Evolutionary conservation across 495 filamentous ascomycete genomes (phyloP), one percentile per base, ranked within the genome.

Genomic region (Podospora comata): DNA sequence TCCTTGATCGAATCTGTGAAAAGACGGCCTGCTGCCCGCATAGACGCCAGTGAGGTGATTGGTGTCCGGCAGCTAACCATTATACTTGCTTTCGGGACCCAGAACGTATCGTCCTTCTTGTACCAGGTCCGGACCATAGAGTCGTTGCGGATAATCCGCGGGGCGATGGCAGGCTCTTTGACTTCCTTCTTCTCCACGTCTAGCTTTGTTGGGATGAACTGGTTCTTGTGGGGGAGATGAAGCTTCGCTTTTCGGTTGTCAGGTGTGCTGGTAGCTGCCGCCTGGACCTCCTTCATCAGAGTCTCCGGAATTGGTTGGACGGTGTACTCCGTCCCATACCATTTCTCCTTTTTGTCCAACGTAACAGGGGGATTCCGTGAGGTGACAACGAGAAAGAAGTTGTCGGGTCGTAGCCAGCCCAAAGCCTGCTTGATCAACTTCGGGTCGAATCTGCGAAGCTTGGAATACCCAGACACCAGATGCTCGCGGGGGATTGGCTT

Each of bases 81-180:
- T 18, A 97, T 77, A 70, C 91, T 97, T 0, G 89, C 95, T 77
- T 97, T 97, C 2, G 95, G 95, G 4, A 99, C 95, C 95, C 95
- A 99, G 80, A 97, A 99, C 0, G 88, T 92, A 72, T 99, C 95
- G 72, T 99, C 95, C 79, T 98, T 98, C 85, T 99, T 99, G 80
- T 87, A 97, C 95, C 95, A 99, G n/a, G 91, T 88, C 34, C 95
- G 88, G 2, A 90, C 87, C 7, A 87, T 79, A 20, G 91, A 86
- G 70, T 97, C 95, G 73, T 96, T 92, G 69, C 94, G 90, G 67
- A 99, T 90, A 44, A 99, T 86, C 72, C 89, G 90, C 1, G 95
- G 95, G 18, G 88, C 83, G 67, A 90, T 87, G 4, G 87, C 80
- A 15, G 92, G 91, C 72, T 91, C 86, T 62, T 87, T 82, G 26